Conservation (phyloP, 148 eudicot genomes). For the Linanthus parryae region DNA sequence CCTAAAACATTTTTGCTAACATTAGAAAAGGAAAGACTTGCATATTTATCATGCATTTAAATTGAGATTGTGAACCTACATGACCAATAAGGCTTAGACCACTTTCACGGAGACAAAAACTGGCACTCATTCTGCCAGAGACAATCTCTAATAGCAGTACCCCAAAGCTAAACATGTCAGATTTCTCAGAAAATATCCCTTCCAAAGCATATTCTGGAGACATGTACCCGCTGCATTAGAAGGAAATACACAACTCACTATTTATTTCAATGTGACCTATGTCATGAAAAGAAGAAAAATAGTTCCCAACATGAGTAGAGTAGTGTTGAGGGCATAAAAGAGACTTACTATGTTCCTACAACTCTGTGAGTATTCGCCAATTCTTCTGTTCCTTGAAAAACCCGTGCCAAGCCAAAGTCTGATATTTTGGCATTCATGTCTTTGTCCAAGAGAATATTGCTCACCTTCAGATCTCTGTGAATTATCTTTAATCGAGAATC, state of each 20-base stretch:
- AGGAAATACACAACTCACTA: neutral
- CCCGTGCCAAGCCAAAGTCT: constrained; percentile 14
- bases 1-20: constrained; percentile 14
- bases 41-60: too few species aligned
- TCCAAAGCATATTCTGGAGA: neutral
- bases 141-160: neutral
- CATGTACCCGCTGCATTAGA: neutral
- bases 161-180: neutral
- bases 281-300: neutral
- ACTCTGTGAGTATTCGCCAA: constrained; percentile 11
- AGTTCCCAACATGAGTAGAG: neutral
- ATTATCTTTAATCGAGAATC: constrained; percentile 34
- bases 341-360: constrained; percentile 11
- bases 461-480: constrained; percentile 23
- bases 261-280: too few species aligned
- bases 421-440: constrained; percentile 20
- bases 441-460: constrained; percentile 23
- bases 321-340: neutral
- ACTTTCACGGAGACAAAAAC: neutral
- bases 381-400: constrained; percentile 8
- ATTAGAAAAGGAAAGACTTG: neutral
- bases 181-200: neutral
- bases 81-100: neutral
- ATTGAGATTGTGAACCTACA: too few species aligned
- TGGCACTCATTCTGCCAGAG: neutral